These are phyloP conservation scores for Pseudomassariella vexata DNA, from an alignment of 2,329 filamentous ascomycete species.

Conservation along the genomic window DNA sequence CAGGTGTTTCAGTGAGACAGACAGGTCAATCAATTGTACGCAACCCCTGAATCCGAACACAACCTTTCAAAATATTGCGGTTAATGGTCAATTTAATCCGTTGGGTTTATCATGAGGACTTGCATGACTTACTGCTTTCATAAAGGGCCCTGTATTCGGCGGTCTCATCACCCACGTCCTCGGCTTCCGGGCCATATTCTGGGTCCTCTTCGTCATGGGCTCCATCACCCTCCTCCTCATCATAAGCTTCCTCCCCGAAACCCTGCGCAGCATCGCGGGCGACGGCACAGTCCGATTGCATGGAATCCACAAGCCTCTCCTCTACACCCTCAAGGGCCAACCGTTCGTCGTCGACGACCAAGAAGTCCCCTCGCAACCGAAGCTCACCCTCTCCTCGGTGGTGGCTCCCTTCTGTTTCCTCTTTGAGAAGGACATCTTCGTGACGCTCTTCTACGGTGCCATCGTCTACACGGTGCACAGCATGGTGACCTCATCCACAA, in stretches of 20 bases:
- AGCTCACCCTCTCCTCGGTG: slow-evolving; percentile 26
- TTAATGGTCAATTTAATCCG: too few relatives aligned
- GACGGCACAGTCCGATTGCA: slow-evolving; percentile 5
- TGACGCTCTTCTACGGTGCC: slow-evolving; percentile 34
- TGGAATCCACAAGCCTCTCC: slow-evolving; percentile 13
- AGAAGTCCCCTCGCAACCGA: slow-evolving; percentile 13
- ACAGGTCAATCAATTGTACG: too few relatives aligned
- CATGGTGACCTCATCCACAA: slow-evolving; percentile 40
- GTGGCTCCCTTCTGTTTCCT: slow-evolving; percentile 33
- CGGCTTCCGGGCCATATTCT: slow-evolving; percentile 8
- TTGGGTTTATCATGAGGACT: too few relatives aligned
- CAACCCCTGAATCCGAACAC: too few relatives aligned
- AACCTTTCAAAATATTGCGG: too few relatives aligned
- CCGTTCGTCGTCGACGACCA: slow-evolving; percentile 26
- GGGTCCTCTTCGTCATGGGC: slow-evolving; percentile 2
- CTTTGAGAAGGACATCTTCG: slow-evolving; percentile 38
- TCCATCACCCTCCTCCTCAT: slow-evolving; percentile 1
- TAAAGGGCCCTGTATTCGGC: slow-evolving; percentile 3
- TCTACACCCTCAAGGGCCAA: slow-evolving; percentile 20
- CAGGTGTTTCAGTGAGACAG: not conserved
- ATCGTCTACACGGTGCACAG: slow-evolving; percentile 41
- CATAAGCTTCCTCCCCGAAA: slow-evolving; percentile 5
- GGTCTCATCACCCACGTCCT: not conserved
- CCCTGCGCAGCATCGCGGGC: slow-evolving; percentile 5
- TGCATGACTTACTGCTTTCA: too few relatives aligned